phyloP scores from a whole-genome alignment of 345 rosid genomes.

The Sonneratia caseolaris region DNA sequence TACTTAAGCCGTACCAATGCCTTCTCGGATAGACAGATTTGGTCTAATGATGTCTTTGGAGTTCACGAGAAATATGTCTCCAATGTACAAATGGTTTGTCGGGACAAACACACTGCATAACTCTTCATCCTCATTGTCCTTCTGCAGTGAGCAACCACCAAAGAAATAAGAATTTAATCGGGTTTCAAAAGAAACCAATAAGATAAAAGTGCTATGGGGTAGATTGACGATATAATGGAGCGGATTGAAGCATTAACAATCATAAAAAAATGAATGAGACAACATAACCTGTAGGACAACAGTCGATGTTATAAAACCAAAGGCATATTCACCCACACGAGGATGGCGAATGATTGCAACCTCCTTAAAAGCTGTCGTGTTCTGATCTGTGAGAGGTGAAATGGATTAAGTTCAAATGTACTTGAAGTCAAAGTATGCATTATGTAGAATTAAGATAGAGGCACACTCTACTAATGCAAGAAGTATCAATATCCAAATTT shows the following conservation, averaged over 20 bases:
- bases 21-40: slow-evolving; percentile 56
- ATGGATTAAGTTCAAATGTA: slow-evolving; percentile 5
- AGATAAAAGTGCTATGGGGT: background rate
- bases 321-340: slow-evolving; percentile 90
- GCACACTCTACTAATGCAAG: background rate
- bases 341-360: slow-evolving; percentile 93
- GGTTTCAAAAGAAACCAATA: background rate
- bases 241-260: too few species aligned
- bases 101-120: slow-evolving; percentile 63
- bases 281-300: slow-evolving; percentile 69
- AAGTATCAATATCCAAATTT: background rate
- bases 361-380: slow-evolving; percentile 89
- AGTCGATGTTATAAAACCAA: slow-evolving; percentile 89
- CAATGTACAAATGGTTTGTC: slow-evolving; percentile 58
- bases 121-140: slow-evolving; percentile 61
- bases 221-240: background rate
- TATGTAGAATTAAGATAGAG: background rate
- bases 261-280: background rate
- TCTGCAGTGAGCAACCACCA: slow-evolving; percentile 24
- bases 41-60: slow-evolving; percentile 58
- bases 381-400: slow-evolving; percentile 51
- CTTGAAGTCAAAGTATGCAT: background rate
- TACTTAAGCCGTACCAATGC: slow-evolving; percentile 33
- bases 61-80: slow-evolving; percentile 53
- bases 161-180: background rate